Evolutionary conservation across 2,329 filamentous ascomycete genomes (phyloP), one percentile per base, ranked within the genome.

Genomic region (Fusarium sterilihyphosum): DNA sequence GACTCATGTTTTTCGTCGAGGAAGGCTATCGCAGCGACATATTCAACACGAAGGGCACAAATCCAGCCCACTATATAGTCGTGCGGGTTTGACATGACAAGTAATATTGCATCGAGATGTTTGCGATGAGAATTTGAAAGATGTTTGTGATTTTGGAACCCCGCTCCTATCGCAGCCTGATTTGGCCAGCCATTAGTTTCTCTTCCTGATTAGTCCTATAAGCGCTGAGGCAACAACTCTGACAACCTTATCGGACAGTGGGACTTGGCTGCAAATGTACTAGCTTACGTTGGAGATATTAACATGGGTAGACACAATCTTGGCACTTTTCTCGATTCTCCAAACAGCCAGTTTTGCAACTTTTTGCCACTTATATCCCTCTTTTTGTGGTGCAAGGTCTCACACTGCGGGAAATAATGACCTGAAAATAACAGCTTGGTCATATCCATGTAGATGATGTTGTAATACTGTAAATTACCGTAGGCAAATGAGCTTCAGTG

Each of bases 41-140:
- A 78, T 60, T 87, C 85, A 1, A 72, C 78, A 0, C 9, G n/a
- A 4, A 86, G 65, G 16, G 84, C 84, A 58, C 82, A 86, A 11
- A 87, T 84, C 84, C 84, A 86, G 18, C 83, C 85, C 14, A 86
- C 80, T 1, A 78, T 84, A 58, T 86, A 86, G 17, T 64, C 29
- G 1, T 56, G 26, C 4, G 60, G 60, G 13, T 54, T 24, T 1
- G 60, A 54, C 47, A 62, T 62, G 41, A 24, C n/a, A 1, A 8
- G 14, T 7, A 6, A 8, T 43, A 12, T 43, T 24, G n/a, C 9
- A 9, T 17, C 8, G 16, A 2, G 1, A 17, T 24, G 14, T 43
- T 43, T n/a, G 14, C 22, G n/a, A 16, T 17, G 10, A 43, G 9
- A 43, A 24, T 17, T 17, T 5, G n/a, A 43, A 43, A 0, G 1